Evolutionary conservation across 768 basidiomycete species (phyloP).

Genomic region (Sporobolomyces roseus): DNA sequence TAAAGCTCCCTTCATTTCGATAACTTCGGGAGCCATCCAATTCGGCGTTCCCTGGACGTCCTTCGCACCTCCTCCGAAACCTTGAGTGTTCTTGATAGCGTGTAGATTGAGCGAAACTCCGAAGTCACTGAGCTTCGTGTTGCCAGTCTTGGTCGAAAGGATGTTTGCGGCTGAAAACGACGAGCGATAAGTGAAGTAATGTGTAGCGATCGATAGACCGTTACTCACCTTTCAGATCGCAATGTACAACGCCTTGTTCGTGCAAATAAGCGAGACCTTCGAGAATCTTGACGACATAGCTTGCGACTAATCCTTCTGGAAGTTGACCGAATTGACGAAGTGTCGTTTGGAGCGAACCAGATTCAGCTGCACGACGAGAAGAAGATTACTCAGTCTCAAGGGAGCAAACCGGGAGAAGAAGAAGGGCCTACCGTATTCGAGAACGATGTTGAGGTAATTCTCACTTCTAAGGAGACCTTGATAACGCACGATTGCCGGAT

Average conservation of each 20-base stretch:
- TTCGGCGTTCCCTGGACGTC: conserved; percentile 76
- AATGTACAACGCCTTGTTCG: conserved; percentile 75
- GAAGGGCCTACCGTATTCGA: conserved; percentile 66
- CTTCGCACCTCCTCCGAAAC: conserved; percentile 72
- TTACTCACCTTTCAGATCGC: conserved; percentile 71
- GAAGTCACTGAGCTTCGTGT: conserved; percentile 95
- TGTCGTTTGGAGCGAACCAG: conserved; percentile 88
- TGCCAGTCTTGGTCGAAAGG: conserved; percentile 66
- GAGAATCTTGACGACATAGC: conserved; percentile 92
- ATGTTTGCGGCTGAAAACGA: conserved; percentile 73
- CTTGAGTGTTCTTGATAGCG: conserved; percentile 69
- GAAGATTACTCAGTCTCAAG: conserved; percentile 1
- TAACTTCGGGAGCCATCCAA: conserved; percentile 99
- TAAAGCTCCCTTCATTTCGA: conserved; percentile 89
- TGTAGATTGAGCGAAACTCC: conserved; percentile 93
- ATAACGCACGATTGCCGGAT: conserved; percentile 95
- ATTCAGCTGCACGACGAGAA: conserved; percentile 55
- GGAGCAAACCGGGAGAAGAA: conserved; percentile 36
- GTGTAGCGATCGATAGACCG: neutral
- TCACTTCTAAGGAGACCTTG: conserved; percentile 91
- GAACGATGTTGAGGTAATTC: conserved; percentile 81
- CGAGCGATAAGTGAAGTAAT: neutral
- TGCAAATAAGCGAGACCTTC: conserved; percentile 94
- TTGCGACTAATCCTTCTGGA: conserved; percentile 83
- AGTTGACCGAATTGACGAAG: conserved; percentile 89